Base-by-base conservation (phyloP, 768 basidiomycete genomes). In the Trametes cubensis region DNA sequence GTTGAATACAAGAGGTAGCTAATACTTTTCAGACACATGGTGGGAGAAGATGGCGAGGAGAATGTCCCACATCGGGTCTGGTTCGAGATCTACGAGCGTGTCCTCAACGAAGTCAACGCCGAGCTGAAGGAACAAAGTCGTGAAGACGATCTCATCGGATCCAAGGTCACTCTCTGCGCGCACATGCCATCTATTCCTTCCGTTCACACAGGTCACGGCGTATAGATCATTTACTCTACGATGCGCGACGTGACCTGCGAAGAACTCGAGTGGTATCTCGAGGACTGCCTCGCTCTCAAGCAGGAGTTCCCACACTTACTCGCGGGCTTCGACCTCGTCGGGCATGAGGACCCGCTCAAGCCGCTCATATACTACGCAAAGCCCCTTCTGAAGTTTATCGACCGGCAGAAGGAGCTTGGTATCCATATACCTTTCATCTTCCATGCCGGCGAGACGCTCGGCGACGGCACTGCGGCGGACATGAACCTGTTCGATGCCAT, bases 311-410 rank as follows among this genome's bases (percentile, higher is more conserved):
- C 89, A 21, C 80, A 89, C 65, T 73, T 90, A 38, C 87, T 92
- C 48, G 82, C 83, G 45, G 90, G 88, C 3, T 93, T 92, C 66
- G 90, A 92, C 74, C 80, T 92, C 20, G 90, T 92, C n/a, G 90
- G 90, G 4, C 79, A 87, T 49, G 90, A 92, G 68, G 85, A 91
- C 68, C 74, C 73, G 6, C 66, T 83, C 23, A 79, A 76, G 42
- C 87, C 89, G 18, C 77, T 90, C 41, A 82, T 79, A 25, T 74
- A 88, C 67, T 92, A 91, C 70, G 70, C 85, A 28, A 81, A 83
- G 38, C 81, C 81, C 11, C 77, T 94, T 6, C 72, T 88, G 5
- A 76, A 74, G 45, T 92, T 92, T 75, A 75, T 80, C 30, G 74
- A 80, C 50, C 81, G 83, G 25, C 81, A 84, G 67, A 77, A 83